Evolutionary conservation across 768 basidiomycete species (phyloP).

Genomic region (Rickenella mellea): DNA sequence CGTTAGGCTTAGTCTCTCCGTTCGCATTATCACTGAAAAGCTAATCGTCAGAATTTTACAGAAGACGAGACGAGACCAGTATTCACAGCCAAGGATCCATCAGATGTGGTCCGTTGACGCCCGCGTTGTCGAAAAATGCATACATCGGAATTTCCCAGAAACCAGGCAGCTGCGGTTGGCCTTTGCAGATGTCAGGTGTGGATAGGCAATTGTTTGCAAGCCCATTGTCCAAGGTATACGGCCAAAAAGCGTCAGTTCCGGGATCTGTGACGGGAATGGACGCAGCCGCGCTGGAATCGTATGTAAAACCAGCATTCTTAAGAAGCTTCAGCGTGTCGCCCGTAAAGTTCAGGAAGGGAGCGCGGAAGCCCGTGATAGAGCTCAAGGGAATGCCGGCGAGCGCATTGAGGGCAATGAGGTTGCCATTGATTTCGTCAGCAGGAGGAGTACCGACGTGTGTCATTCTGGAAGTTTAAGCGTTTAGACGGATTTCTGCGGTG

Average conservation of each 20-base stretch:
- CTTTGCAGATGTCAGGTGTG: slow-evolving; percentile 48
- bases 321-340: slow-evolving; percentile 53
- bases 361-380: slow-evolving; percentile 63
- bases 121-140: slow-evolving; percentile 56
- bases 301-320: slow-evolving; percentile 48
- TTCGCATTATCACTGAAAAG: slow-evolving; percentile 41
- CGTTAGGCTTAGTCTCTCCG: slow-evolving; percentile 39
- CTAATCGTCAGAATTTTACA: background rate
- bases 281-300: slow-evolving; percentile 57
- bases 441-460: slow-evolving; percentile 63
- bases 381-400: slow-evolving; percentile 66
- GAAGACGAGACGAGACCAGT: background rate
- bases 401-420: slow-evolving; percentile 69
- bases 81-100: slow-evolving; percentile 81
- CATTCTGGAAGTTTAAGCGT: slow-evolving; percentile 37
- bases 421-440: slow-evolving; percentile 63
- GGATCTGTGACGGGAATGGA: slow-evolving; percentile 58
- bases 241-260: slow-evolving; percentile 72
- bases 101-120: slow-evolving; percentile 48
- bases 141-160: slow-evolving; percentile 87
- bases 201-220: slow-evolving; percentile 69
- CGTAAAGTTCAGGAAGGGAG: slow-evolving; percentile 64
- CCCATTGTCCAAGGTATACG: slow-evolving; percentile 73
- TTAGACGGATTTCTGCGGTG: background rate
- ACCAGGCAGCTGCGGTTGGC: slow-evolving; percentile 62